Base-by-base conservation (phyloP, 495 filamentous ascomycete genomes). In the Hypoxylon fuscum region DNA sequence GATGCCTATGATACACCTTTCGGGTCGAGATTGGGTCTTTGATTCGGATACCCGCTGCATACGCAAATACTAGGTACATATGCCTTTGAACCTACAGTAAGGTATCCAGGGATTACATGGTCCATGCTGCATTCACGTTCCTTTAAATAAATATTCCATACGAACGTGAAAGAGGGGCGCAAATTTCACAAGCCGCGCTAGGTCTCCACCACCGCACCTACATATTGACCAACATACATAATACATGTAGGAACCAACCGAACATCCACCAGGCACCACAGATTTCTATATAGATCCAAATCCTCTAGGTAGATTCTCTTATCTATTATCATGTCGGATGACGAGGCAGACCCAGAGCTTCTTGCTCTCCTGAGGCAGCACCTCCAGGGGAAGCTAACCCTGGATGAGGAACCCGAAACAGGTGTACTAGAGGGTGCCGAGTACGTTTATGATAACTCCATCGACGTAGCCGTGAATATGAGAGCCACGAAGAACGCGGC, bases 401-500 rank as follows among this genome's bases (percentile, higher is more conserved):
- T 73, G 22, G 63, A 75, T 50, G 70, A 79, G 2, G 79, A 85
- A n/a, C 80, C 83, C 34, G 87, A 93, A 55, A 97, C 91, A 0
- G 88, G 88, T 23, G 93, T 98, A 23, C 82, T 99, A 1, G 82
- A 91, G 59, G 82, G 82, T 53, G 93, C 95, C 25, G 86, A 94
- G 75, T 91, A 87, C 76, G 85, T 98, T 62, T 96, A 90, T 77
- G 87, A 96, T 77, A 94, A 98, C 76, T 83, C 91, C 61, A 93
- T 96, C 76, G 95, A 98, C 71, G 91, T 98, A 22, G 91, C 91
- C 9, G 70, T 97, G 18, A 88, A 92, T 73, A 89, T 90, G 72
- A 81, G 83, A 31, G 83, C 87, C 14, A 90, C 88, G 53, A 95
- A 93, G 73, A 82, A 84, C 20, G 93, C 96, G 1, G 95, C 95